Base-by-base conservation (phyloP, 2,329 filamentous ascomycete species). In the Paecilomyces niveus region DNA sequence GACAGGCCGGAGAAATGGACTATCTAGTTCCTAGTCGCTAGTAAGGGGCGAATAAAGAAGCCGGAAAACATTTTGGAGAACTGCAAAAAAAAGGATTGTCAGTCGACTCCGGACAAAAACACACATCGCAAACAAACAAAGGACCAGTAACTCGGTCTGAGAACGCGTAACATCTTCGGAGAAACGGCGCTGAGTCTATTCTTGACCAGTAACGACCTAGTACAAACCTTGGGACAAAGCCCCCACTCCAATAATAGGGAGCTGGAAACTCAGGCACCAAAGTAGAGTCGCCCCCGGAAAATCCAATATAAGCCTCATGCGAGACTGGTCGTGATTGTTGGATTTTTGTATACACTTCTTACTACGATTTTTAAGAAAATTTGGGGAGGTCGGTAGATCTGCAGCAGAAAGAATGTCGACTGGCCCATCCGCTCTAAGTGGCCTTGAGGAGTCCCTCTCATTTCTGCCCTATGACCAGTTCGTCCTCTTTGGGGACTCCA, bases 401-500 rank as follows among this genome's bases (percentile, higher is more conserved):
- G 5, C 32, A 11, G 10, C 32, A 33, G 32, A 33, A 15, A 33
- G 39, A 13, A 52, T 52, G 50, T 52, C 50, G 26, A 52, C 50
- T n/a, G 50, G 24, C 22, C 0, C 29, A 21, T 21, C 31, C 3
- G 55, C 3, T 50, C n/a, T 9, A 54, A 2, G 13, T 29, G 49
- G 18, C 6, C 11, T 49, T 11, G 55, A 18, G 13, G 35, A 56
- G 11, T 9, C n/a, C 1, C 13, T 11, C 22, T 35, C 54, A 13
- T 68, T 62, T 62, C 61, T 67, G 59, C 77, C 83, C 1, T 89
- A 89, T 67, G 85, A 88, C 54, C 89, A 92, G 68, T 80, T 92
- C 65, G 80, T 97, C 62, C 84, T 97, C 24, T 89, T 97, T 62
- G 93, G 93, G 57, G 94, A 97, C 76, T 96, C 90, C 32, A 87